These are phyloP conservation scores for Rhodotorula diobovata DNA, from an alignment of 768 basidiomycete species.

Conservation along the genomic window DNA sequence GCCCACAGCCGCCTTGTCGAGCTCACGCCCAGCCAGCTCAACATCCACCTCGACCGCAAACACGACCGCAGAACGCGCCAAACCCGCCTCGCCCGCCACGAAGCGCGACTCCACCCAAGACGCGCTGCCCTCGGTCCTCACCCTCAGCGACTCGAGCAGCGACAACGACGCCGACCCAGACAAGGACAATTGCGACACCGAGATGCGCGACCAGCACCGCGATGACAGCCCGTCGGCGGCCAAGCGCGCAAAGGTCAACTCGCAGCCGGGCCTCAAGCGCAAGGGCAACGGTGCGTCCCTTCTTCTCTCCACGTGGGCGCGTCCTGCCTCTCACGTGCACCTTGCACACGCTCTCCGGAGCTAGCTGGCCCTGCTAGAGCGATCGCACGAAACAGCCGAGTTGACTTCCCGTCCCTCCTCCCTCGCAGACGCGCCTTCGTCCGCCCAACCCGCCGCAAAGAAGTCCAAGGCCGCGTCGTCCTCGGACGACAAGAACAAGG, in stretches of 20 bases:
- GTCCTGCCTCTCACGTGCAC: not conserved
- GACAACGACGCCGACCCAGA: not conserved
- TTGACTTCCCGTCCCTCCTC: not conserved
- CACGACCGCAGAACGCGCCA: not conserved
- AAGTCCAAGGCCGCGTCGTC: conserved; percentile 1
- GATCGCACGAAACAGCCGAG: not conserved
- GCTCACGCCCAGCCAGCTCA: not conserved
- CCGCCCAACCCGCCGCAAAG: not conserved
- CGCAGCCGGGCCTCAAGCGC: conserved; percentile 5
- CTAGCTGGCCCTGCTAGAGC: not conserved
- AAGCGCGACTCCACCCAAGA: not conserved
- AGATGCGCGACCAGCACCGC: not conserved
- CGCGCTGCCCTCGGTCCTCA: not conserved
- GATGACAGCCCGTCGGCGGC: not conserved
- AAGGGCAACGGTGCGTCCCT: conserved; percentile 3
- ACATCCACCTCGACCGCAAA: not conserved
- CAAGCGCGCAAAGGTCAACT: not conserved
- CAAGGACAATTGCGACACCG: not conserved
- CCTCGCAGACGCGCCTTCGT: not conserved
- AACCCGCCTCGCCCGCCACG: not conserved
- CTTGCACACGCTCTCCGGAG: too few relatives aligned
- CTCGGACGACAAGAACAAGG: not conserved
- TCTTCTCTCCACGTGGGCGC: not conserved
- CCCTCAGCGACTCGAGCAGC: not conserved
- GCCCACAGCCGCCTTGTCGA: not conserved